Percentiles rank a stretch among this genome's conserved stretches.
Conservation (phyloP, 768 basidiomycete genomes). For the Leucocoprinus birnbaumii region DNA sequence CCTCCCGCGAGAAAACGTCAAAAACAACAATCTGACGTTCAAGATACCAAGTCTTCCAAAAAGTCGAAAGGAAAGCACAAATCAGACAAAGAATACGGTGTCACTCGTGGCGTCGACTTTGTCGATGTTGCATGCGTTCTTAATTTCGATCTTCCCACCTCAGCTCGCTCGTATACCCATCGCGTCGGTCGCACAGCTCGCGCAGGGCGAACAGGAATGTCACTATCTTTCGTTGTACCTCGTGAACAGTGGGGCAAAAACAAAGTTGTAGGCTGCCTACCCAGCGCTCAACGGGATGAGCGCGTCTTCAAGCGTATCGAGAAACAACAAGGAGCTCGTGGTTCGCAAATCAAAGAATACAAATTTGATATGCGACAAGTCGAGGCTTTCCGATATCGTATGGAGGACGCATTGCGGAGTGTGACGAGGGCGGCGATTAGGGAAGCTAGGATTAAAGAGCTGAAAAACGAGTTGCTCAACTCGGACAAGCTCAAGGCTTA, state of each 20-base stretch:
- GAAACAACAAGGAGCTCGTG: constrained; percentile 61
- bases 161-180: constrained; percentile 88
- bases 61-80: constrained; percentile 50
- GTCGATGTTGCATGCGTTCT: constrained; percentile 95
- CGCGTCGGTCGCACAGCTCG: constrained; percentile 96
- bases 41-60: constrained; percentile 27
- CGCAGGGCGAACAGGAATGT: constrained; percentile 90
- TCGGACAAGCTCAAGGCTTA: constrained; percentile 98
- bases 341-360: constrained; percentile 79
- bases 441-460: constrained; percentile 91
- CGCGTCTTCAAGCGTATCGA: constrained; percentile 74
- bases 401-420: constrained; percentile 91
- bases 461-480: constrained; percentile 91
- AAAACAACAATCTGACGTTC: constrained; percentile 4
- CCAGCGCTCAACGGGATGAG: constrained; percentile 75
- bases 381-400: constrained; percentile 95
- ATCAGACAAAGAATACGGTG: constrained; percentile 82
- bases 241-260: constrained; percentile 66
- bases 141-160: constrained; percentile 95
- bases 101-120: constrained; percentile 96
- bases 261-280: constrained; percentile 66
- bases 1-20: constrained; percentile 17
- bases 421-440: constrained; percentile 85
- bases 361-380: constrained; percentile 94
- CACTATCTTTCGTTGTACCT: constrained; percentile 85